Evolutionary conservation across 2,329 filamentous ascomycete species (phyloP).

Genomic region (Neonectria faginata): DNA sequence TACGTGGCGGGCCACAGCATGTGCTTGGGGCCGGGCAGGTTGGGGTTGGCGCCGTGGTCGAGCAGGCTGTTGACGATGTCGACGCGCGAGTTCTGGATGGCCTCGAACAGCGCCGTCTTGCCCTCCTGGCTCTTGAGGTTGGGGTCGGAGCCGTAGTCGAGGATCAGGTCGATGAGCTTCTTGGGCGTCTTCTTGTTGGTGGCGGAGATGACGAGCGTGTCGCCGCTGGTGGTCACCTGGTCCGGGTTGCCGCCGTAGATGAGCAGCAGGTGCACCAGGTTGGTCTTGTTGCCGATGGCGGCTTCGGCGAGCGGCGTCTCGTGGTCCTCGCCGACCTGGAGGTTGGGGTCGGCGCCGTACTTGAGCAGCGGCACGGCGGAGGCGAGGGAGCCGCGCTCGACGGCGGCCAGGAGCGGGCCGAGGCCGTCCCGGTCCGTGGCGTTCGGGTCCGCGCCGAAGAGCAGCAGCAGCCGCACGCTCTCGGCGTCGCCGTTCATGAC

Average conservation of each 20-base stretch:
- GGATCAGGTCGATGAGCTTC: constrained; percentile 67
- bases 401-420: constrained; percentile 64
- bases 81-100: constrained; percentile 66
- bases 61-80: constrained; percentile 65
- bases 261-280: constrained; percentile 69
- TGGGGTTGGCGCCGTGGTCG: constrained; percentile 72
- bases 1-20: constrained; percentile 74
- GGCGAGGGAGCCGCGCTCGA: constrained; percentile 65
- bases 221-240: constrained; percentile 64
- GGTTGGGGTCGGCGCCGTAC: constrained; percentile 71
- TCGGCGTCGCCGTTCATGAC: constrained; percentile 64
- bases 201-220: constrained; percentile 69
- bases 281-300: constrained; percentile 63
- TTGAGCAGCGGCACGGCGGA: constrained; percentile 71
- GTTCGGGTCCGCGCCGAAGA: constrained; percentile 70
- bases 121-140: constrained; percentile 71
- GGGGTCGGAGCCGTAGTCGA: constrained; percentile 69
- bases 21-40: constrained; percentile 76
- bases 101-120: constrained; percentile 72
- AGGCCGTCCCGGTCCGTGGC: constrained; percentile 59
- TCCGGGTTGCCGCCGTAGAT: constrained; percentile 71
- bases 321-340: constrained; percentile 60
- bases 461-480: constrained; percentile 65
- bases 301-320: constrained; percentile 68
- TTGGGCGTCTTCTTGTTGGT: constrained; percentile 70